Percentiles rank a stretch among this genome's conserved stretches.
phyloP scores from a whole-genome alignment of 352 stramenopile genomes.

The Globisporangium carolinianum region DNA sequence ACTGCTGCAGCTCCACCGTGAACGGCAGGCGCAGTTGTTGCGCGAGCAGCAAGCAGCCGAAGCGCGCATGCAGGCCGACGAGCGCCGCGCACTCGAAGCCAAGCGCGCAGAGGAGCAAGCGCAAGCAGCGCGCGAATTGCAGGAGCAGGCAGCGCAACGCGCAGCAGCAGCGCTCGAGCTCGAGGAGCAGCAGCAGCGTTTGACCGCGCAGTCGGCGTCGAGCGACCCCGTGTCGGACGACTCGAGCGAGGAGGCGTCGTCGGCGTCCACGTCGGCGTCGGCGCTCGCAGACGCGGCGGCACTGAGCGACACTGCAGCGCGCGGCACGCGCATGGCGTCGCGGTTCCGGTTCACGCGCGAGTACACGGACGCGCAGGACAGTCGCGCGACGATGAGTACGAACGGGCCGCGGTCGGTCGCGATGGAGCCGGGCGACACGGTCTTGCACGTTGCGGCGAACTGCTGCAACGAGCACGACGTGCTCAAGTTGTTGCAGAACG shows the following conservation, averaged over 20 bases:
- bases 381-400: slow-evolving; percentile 22
- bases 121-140: slow-evolving; percentile 6
- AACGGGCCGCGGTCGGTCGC: slow-evolving; percentile 64
- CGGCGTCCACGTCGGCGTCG: slow-evolving; percentile 7
- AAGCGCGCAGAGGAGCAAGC: slow-evolving; percentile 7
- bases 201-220: slow-evolving; percentile 48
- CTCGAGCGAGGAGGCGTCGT: slow-evolving; percentile 41
- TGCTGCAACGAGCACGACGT: slow-evolving; percentile 85
- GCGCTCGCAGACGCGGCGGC: too few species aligned
- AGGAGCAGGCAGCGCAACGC: slow-evolving; percentile 39
- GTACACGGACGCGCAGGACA: slow-evolving; percentile 44
- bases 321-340: slow-evolving; percentile 35
- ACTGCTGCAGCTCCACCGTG: slow-evolving; percentile 38
- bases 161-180: slow-evolving; percentile 17
- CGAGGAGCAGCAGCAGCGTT: slow-evolving; percentile 46
- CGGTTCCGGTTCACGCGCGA: slow-evolving; percentile 84
- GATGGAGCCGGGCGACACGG: slow-evolving; percentile 83
- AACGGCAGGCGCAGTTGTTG: slow-evolving; percentile 31
- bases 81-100: slow-evolving; percentile 16
- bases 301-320: slow-evolving; percentile 10
- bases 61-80: slow-evolving; percentile 23
- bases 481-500: slow-evolving; percentile 80
- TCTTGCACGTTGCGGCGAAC: slow-evolving; percentile 81
- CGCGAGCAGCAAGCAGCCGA: slow-evolving; percentile 36
- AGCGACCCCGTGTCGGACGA: slow-evolving; percentile 73